These are phyloP conservation scores for Garcia nutans DNA, from an alignment of 345 rosid genomes.

Conservation along the genomic window DNA sequence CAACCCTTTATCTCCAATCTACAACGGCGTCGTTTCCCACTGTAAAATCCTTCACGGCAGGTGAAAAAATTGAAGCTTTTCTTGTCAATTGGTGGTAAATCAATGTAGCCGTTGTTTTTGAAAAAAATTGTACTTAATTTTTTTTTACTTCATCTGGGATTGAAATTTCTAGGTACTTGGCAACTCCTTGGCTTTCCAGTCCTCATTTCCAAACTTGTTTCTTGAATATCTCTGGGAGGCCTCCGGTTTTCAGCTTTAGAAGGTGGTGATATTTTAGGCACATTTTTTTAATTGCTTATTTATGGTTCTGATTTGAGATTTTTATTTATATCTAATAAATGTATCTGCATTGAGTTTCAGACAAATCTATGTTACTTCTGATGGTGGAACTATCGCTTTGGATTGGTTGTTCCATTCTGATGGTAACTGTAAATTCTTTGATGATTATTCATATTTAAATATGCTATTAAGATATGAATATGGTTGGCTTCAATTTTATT, in stretches of 20 bases:
- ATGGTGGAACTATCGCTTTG: constrained; percentile 88
- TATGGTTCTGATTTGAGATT: background rate
- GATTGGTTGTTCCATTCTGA: constrained; percentile 72
- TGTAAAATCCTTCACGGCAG: constrained; percentile 68
- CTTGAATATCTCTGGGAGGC: constrained; percentile 66
- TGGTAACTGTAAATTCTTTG: constrained; percentile 35
- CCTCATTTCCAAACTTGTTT: constrained; percentile 81
- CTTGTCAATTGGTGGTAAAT: too few relatives aligned
- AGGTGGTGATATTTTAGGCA: constrained; percentile 37
- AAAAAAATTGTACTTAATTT: too few relatives aligned
- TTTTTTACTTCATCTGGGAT: background rate
- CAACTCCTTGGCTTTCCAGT: constrained; percentile 82
- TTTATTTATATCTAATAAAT: constrained; percentile 2
- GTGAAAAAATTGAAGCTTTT: constrained; percentile 26
- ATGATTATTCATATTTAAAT: background rate
- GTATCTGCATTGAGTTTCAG: constrained; percentile 35
- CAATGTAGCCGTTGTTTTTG: background rate
- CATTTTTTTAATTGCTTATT: too few relatives aligned
- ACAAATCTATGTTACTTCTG: constrained; percentile 64
- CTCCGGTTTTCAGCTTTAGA: constrained; percentile 67
- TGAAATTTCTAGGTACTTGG: constrained; percentile 46
- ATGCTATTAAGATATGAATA: background rate
- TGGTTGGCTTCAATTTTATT: background rate
- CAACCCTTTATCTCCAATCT: constrained; percentile 48
- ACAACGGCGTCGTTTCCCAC: constrained; percentile 61